Evolutionary conservation across 2,329 filamentous ascomycete species (phyloP).

Genomic region (Paraphaeosphaeria sporulosa): DNA sequence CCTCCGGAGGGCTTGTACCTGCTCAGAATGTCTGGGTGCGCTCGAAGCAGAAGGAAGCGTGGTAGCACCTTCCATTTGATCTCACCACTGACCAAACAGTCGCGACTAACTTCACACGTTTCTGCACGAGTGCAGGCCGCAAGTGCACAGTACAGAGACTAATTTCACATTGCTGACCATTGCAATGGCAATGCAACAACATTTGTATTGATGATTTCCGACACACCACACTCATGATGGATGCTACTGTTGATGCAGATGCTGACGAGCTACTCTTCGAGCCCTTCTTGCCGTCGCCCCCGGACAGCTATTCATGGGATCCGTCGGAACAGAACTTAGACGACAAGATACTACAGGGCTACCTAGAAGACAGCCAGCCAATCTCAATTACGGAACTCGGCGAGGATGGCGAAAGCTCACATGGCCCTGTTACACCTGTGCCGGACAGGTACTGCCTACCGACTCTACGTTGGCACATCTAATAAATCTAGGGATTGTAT

Average conservation of each 20-base stretch:
- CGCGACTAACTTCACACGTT: background rate
- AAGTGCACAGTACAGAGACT: background rate
- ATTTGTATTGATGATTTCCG: background rate
- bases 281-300: constrained; percentile 22
- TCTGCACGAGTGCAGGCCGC: background rate
- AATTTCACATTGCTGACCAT: background rate
- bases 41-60: background rate
- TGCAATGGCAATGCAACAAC: background rate
- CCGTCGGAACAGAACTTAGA: constrained; percentile 23
- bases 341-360: constrained; percentile 33
- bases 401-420: background rate
- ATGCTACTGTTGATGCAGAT: constrained; percentile 24
- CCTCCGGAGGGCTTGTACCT: background rate
- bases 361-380: constrained; percentile 9
- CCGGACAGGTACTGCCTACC: constrained; percentile 12
- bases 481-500: constrained; percentile 44
- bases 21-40: background rate
- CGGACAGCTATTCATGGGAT: constrained; percentile 19
- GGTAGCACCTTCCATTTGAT: background rate
- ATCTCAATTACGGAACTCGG: background rate
- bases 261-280: constrained; percentile 44
- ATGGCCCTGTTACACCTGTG: background rate
- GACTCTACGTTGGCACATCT: constrained; percentile 8
- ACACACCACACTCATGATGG: constrained; percentile 24
- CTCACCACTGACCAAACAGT: background rate